A percentile compares a stretch with the other conserved stretches of the same genome.
phyloP scores from a whole-genome alignment of 352 stramenopile genomes.

The Thalassiosira delicatula region DNA sequence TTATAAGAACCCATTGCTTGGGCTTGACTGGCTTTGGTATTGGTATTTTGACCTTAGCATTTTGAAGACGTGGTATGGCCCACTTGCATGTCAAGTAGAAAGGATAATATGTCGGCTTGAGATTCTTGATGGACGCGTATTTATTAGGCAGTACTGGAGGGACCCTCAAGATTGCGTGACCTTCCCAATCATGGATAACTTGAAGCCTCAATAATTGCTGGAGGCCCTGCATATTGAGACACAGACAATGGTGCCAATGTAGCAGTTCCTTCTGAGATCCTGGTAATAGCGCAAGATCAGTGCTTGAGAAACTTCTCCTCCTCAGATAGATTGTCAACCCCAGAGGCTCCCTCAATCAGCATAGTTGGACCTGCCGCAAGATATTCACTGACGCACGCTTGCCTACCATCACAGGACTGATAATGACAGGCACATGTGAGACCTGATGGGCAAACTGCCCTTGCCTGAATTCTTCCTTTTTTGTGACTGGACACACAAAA shows the following conservation, averaged over 20 bases:
- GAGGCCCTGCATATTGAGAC: constrained; percentile 13
- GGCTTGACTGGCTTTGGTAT: background rate
- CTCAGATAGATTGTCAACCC: too few relatives aligned
- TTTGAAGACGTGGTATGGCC: background rate
- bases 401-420: background rate
- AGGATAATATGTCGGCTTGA: background rate
- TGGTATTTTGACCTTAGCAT: too few relatives aligned
- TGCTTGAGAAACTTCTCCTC: too few relatives aligned
- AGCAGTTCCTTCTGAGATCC: constrained; percentile 49
- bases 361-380: background rate
- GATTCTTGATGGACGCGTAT: background rate
- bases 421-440: too few relatives aligned
- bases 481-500: background rate
- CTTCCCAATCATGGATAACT: too few relatives aligned
- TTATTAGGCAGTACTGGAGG: too few relatives aligned
- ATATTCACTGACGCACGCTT: too few relatives aligned
- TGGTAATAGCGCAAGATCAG: too few relatives aligned
- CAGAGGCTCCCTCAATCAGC: too few relatives aligned
- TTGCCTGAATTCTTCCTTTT: background rate
- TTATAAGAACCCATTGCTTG: background rate
- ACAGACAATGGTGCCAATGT: constrained; percentile 52
- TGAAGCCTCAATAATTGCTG: constrained; percentile 33
- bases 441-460: too few relatives aligned
- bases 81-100: constrained; percentile 1
- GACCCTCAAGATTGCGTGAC: too few relatives aligned